These are phyloP conservation scores for Hypoxylon fragiforme DNA, from an alignment of 495 filamentous ascomycete species.

Conservation along the genomic window DNA sequence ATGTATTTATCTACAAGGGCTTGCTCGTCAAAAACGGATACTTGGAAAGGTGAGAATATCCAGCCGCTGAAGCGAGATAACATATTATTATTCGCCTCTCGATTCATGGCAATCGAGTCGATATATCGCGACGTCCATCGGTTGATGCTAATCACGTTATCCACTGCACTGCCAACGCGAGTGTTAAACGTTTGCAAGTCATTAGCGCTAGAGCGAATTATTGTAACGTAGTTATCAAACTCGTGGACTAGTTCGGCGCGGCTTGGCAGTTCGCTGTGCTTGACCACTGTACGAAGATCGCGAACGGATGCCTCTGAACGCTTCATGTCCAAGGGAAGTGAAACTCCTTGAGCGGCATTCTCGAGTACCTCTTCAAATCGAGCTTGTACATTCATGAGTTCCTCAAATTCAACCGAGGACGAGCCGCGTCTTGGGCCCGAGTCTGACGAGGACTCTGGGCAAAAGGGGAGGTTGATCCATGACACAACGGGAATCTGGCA, in stretches of 20 bases:
- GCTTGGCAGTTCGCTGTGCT: slow-evolving; percentile 44
- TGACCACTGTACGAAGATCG: slow-evolving; percentile 68
- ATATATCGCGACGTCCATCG: slow-evolving; percentile 67
- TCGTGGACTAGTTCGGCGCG: slow-evolving; percentile 67
- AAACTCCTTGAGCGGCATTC: slow-evolving; percentile 58
- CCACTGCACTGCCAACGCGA: slow-evolving; percentile 67
- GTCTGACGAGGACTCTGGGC: slow-evolving; percentile 38
- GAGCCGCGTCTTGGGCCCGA: slow-evolving; percentile 12
- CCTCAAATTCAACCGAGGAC: slow-evolving; percentile 61
- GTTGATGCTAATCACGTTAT: slow-evolving; percentile 65
- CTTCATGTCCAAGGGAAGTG: slow-evolving; percentile 70
- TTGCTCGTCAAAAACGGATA: slow-evolving; percentile 54
- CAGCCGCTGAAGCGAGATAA: slow-evolving; percentile 39
- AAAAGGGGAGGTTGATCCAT: slow-evolving; percentile 62
- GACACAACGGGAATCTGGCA: slow-evolving; percentile 66
- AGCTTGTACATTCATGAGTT: slow-evolving; percentile 66
- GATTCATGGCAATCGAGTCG: slow-evolving; percentile 55
- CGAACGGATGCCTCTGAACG: slow-evolving; percentile 71
- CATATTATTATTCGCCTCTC: slow-evolving; percentile 30
- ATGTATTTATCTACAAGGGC: slow-evolving; percentile 64
- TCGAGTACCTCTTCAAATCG: slow-evolving; percentile 68
- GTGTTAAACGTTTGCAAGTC: slow-evolving; percentile 70
- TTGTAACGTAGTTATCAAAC: slow-evolving; percentile 67
- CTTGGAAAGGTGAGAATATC: slow-evolving; percentile 61
- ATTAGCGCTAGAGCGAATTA: slow-evolving; percentile 55